These are phyloP conservation scores for Umbilicaria muhlenbergii DNA, from an alignment of 495 filamentous ascomycete species.

Conservation along the genomic window DNA sequence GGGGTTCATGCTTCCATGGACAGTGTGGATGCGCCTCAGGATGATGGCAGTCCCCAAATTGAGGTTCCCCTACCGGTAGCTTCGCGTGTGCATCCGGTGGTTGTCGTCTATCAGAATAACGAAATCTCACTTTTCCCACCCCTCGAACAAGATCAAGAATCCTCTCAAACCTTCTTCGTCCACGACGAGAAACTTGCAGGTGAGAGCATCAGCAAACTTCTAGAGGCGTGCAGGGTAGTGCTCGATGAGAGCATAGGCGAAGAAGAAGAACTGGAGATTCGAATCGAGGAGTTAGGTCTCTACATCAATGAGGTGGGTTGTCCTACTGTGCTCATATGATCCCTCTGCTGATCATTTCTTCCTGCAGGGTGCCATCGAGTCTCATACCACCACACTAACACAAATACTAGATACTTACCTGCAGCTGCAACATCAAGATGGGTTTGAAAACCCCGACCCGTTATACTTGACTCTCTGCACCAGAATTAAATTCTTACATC, in stretches of 20 bases:
- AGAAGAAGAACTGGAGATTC: conserved; percentile 53
- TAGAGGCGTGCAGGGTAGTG: conserved; percentile 48
- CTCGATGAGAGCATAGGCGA: conserved; percentile 49
- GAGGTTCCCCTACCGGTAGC: too few relatives aligned
- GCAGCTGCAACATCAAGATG: conserved; percentile 43
- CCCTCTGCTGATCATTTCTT: not conserved
- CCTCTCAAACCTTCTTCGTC: conserved; percentile 55
- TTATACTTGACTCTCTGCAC: conserved; percentile 39
- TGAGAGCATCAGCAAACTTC: conserved; percentile 38
- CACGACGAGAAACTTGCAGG: conserved; percentile 46
- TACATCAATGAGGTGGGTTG: conserved; percentile 54
- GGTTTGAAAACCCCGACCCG: conserved; percentile 32
- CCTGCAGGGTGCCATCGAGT: conserved; percentile 1
- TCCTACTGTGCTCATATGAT: not conserved
- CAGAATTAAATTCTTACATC: conserved; percentile 32
- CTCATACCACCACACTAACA: conserved; percentile 27
- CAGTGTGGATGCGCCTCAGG: too few relatives aligned
- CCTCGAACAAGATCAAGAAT: conserved; percentile 37
- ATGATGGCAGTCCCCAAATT: too few relatives aligned
- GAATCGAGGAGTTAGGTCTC: conserved; percentile 51
- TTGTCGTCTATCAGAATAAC: conserved; percentile 48
- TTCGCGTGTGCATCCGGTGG: conserved; percentile 28
- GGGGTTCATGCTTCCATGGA: too few relatives aligned
- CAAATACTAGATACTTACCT: conserved; percentile 43
- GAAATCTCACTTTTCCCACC: conserved; percentile 61